A percentile compares a stretch with the other conserved stretches of the same genome.
These are phyloP conservation scores for Globisporangium orthogonon DNA, from an alignment of 352 stramenopile species.

Conservation along the genomic window DNA sequence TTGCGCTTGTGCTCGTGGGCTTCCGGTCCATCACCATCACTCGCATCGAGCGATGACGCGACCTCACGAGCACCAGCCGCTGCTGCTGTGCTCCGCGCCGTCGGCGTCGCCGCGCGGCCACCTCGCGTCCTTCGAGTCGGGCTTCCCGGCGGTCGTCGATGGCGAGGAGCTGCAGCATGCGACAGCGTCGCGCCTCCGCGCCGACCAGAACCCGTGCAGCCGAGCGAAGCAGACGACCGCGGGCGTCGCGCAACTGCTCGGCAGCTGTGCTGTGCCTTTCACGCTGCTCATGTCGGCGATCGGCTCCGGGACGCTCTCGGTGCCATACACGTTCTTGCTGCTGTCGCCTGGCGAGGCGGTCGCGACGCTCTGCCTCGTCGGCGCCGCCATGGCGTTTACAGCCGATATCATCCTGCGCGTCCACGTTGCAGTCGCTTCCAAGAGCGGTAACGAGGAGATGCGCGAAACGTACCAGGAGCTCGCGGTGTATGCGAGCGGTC, in stretches of 20 bases:
- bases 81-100: neutral
- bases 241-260: slow-evolving; percentile 2
- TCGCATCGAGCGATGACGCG: neutral
- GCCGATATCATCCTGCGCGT: slow-evolving; percentile 55
- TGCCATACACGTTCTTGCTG: slow-evolving; percentile 67
- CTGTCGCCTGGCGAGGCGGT: slow-evolving; percentile 35
- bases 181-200: slow-evolving; percentile 1
- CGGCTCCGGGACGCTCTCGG: slow-evolving; percentile 40
- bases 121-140: slow-evolving; percentile 17
- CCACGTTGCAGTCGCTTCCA: slow-evolving; percentile 42
- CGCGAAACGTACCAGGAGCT: slow-evolving; percentile 62
- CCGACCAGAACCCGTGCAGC: slow-evolving; percentile 6
- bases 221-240: slow-evolving; percentile 11
- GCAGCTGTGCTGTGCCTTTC: slow-evolving; percentile 15
- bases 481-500: slow-evolving; percentile 44
- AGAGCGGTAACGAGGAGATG: slow-evolving; percentile 26
- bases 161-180: slow-evolving; percentile 14
- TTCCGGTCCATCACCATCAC: too few relatives aligned
- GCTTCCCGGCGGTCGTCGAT: slow-evolving; percentile 15
- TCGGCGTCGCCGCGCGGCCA: slow-evolving; percentile 8
- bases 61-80: neutral
- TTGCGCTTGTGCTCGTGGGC: neutral
- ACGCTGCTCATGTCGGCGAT: slow-evolving; percentile 61
- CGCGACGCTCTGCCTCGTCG: slow-evolving; percentile 38
- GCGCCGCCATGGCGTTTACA: slow-evolving; percentile 64